A percentile compares a stretch with the other conserved stretches of the same genome.
Conservation (phyloP, 78 protist genomes). For the Corallochytrium limacisporum region DNA sequence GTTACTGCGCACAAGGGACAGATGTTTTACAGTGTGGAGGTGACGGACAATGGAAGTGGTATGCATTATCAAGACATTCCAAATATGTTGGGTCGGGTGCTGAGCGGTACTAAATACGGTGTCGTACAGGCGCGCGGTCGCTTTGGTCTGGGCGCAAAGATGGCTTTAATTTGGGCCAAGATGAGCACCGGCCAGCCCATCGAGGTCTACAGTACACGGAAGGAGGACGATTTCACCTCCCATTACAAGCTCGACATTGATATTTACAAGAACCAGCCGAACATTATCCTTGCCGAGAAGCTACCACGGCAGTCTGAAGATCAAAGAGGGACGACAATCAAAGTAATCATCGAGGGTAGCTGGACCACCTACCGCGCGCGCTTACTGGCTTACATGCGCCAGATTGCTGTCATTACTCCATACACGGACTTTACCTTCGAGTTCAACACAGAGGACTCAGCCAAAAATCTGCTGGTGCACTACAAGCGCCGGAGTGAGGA, state of each 20-base stretch:
- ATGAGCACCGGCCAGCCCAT: constrained; percentile 39
- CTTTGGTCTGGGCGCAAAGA: constrained; percentile 52
- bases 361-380: constrained; percentile 5
- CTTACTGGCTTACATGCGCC: constrained; percentile 32
- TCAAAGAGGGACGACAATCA: constrained; percentile 39
- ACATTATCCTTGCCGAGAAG: constrained; percentile 1
- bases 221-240: neutral
- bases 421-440: constrained; percentile 23
- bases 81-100: constrained; percentile 29
- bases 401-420: constrained; percentile 52
- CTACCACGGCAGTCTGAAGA: constrained; percentile 8
- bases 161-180: constrained; percentile 46
- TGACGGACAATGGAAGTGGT: constrained; percentile 36
- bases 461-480: constrained; percentile 3
- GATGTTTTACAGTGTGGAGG: too few relatives aligned
- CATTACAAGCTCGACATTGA: constrained; percentile 39
- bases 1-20: too few relatives aligned
- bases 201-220: constrained; percentile 1
- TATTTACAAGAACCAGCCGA: constrained; percentile 29
- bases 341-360: constrained; percentile 15
- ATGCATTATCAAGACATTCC: constrained; percentile 36
- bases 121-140: constrained; percentile 38
- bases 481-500: constrained; percentile 31
- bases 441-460: neutral
- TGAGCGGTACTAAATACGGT: constrained; percentile 33